Evolutionary conservation across 768 basidiomycete genomes (phyloP), one percentile per base, ranked within the genome.

Genomic region (Stropharia rugosoannulata): DNA sequence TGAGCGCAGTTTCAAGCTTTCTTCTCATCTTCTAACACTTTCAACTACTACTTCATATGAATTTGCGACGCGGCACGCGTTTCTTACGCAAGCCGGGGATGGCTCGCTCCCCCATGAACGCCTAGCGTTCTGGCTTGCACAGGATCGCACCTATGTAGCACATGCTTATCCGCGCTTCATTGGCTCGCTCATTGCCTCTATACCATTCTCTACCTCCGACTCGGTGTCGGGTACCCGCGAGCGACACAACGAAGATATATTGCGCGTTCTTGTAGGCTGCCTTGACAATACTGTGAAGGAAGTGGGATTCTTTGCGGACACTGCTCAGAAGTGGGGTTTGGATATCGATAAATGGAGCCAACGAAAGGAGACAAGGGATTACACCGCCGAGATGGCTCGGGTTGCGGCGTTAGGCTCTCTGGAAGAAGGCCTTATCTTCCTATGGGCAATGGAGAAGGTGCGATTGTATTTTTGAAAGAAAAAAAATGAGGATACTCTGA

Each of bases 401-500:
- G 70, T 84, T 2, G 75, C 76, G 3, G 69, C 73, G 5, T 62
- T 69, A 13, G 79, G 75, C 3, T 73, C 70, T 0, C 59, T 88
- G 16, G 78, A 81, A 47, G 89, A 91, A 40, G 86, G 85, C 0
- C 68, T 92, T 18, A 73, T 90, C 1, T 85, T 91, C 58, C 69
- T 92, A 12, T 90, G 88, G 88, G 85, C 85, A 0, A 90, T 90
- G 88, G 89, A 90, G 66, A 78, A 81, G 73, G 89, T 88, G 52
- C 18, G 53, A n/a, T 40, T 27, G 48, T 7, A 8, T 45, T 58
- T 15, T 39, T 47, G n/a, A n/a, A n/a, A n/a, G n/a, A n/a, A n/a
- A 32, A 16, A 35, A 47, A 25, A 29, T 25, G 32, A 22, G 25
- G 11, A 15, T 44, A 16, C n/a, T 46, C 41, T 44, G 5, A 37